phyloP scores from a whole-genome alignment of 768 basidiomycete species.

The Fibroporia radiculosa region DNA sequence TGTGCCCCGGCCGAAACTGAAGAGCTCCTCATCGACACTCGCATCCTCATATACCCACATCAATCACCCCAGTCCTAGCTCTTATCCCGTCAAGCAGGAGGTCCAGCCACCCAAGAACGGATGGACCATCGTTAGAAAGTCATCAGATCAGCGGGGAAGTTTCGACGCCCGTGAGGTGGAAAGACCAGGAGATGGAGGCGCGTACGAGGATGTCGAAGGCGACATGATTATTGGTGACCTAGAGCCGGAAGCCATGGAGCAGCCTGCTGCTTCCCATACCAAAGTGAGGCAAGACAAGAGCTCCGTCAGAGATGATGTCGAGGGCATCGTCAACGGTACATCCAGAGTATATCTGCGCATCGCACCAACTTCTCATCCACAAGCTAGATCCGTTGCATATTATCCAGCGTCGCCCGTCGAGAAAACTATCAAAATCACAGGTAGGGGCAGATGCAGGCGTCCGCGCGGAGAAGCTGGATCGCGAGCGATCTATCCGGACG shows the following conservation, averaged over 20 bases:
- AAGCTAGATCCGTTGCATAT: constrained; percentile 52
- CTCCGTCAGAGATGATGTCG: constrained; percentile 56
- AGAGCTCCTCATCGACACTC: constrained; percentile 59
- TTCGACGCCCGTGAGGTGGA: constrained; percentile 16
- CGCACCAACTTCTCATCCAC: constrained; percentile 21
- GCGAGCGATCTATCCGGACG: constrained; percentile 71
- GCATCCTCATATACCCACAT: constrained; percentile 80
- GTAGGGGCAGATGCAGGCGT: not conserved
- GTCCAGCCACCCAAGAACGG: constrained; percentile 45
- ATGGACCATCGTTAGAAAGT: constrained; percentile 70
- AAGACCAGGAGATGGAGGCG: constrained; percentile 21
- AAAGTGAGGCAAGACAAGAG: constrained; percentile 41
- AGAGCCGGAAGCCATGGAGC: constrained; percentile 44
- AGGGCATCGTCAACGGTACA: constrained; percentile 73
- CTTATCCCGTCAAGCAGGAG: constrained; percentile 57
- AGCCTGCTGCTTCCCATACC: constrained; percentile 15
- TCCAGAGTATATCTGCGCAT: constrained; percentile 12
- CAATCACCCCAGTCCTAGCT: constrained; percentile 63
- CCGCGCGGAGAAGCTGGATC: constrained; percentile 45
- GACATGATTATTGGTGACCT: constrained; percentile 75
- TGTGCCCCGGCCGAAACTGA: constrained; percentile 39
- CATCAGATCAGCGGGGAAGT: constrained; percentile 22
- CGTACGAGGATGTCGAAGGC: constrained; percentile 62
- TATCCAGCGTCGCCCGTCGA: constrained; percentile 33
- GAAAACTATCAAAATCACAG: constrained; percentile 4